Evolutionary conservation across 345 rosid species (phyloP), one percentile per base, ranked within the genome.

Genomic region (Murraya paniculata): DNA sequence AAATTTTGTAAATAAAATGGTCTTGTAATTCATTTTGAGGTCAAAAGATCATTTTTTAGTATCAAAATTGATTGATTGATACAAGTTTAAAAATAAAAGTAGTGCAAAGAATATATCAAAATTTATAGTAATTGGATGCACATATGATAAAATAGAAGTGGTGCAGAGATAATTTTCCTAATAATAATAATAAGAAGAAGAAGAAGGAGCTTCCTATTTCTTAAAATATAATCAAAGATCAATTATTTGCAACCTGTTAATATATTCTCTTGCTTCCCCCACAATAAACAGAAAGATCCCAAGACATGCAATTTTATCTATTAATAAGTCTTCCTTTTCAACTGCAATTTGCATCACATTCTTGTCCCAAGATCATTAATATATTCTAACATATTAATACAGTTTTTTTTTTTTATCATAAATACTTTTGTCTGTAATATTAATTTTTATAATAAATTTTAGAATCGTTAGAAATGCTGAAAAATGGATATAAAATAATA

Each of bases 181-280:
- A 58, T 58, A 58, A 58, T 25, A 9, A 59, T 1, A 27, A 28
- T 0, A 62, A 28, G 2, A 62, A 28, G 1, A 28, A 62, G 66
- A 10, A 25, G 64, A 11, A 56, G 76, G 38, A 73, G 55, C 76
- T 73, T 73, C 76, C 66, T 73, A 7, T 24, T 14, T 55, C 21
- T 50, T 8, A 16, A 48, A 35, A 72, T 35, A 16, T 58, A 57
- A 73, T 35, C 21, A 53, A 50, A 13, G 19, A 24, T 24, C 48
- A 25, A 11, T 31, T 27, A 4, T 9, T 53, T 11, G 6, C 22
- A 33, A 13, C 22, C 25, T 53, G 16, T 31, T 73, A 35, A 58
- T 35, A 73, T 55, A 60, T 73, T 59, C 68, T 59, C 55, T 59
- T 60, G 77, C 77, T 39, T 57, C 38, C 77, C 25, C 7, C 18